Evolutionary conservation across 2,329 filamentous ascomycete genomes (phyloP).

Genomic region (Curvularia hawaiiensis): DNA sequence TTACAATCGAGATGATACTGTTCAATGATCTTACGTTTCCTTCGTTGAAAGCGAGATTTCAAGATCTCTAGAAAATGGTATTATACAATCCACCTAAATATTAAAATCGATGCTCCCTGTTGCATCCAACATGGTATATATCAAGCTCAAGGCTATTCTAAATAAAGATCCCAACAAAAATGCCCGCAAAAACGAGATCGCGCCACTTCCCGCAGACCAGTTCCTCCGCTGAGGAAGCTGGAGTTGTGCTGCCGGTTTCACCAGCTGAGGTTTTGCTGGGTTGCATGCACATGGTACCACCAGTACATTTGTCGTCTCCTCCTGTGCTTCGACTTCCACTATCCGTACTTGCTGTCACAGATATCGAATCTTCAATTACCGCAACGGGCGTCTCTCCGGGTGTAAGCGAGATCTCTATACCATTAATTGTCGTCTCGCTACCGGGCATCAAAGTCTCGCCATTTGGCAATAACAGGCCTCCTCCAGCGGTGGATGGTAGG

Average conservation of each 20-base stretch:
- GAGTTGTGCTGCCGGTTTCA: background rate
- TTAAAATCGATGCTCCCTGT: background rate
- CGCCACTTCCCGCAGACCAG: background rate
- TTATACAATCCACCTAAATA: background rate
- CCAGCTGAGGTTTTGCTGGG: background rate
- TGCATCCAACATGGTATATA: background rate
- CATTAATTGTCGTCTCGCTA: background rate
- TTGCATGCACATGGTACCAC: background rate
- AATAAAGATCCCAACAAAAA: background rate
- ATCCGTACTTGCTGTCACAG: background rate
- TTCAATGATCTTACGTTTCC: background rate
- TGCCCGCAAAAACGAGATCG: background rate
- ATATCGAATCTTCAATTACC: background rate
- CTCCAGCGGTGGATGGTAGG: background rate
- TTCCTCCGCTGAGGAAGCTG: background rate
- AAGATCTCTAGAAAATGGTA: background rate
- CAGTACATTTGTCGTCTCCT: background rate
- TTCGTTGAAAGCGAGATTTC: background rate
- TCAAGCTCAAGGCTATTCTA: background rate
- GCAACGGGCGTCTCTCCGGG: background rate
- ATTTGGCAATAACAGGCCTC: background rate
- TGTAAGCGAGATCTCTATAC: constrained; percentile 1
- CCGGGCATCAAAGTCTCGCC: constrained; percentile 4
- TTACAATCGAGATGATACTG: background rate
- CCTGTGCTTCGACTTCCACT: background rate